Evolutionary conservation across 2,329 filamentous ascomycete genomes (phyloP).

Genomic region (Conoideocrella luteorostrata): DNA sequence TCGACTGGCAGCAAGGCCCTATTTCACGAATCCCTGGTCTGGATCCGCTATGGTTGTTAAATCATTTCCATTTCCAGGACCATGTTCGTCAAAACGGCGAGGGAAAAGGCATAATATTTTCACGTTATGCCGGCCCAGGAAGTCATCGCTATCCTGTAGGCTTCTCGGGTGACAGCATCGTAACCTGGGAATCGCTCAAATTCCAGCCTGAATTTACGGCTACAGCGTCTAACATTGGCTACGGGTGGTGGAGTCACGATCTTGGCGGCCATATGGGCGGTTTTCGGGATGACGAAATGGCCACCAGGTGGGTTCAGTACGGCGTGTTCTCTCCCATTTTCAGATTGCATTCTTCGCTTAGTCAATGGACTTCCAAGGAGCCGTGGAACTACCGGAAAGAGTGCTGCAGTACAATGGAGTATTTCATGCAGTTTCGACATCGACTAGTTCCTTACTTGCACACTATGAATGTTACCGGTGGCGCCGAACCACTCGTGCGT

Average conservation of each 20-base stretch:
- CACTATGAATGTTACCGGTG: conserved; percentile 44
- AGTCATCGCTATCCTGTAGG: conserved; percentile 59
- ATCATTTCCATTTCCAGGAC: conserved; percentile 58
- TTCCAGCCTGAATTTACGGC: conserved; percentile 63
- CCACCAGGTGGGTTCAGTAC: conserved; percentile 55
- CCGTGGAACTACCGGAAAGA: conserved; percentile 46
- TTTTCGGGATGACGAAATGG: conserved; percentile 50
- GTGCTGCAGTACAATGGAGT: conserved; percentile 37
- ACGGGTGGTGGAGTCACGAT: conserved; percentile 64
- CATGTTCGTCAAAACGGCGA: conserved; percentile 29
- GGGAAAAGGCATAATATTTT: conserved; percentile 47
- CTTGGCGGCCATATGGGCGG: conserved; percentile 58
- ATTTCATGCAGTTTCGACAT: conserved; percentile 48
- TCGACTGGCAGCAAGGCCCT: conserved; percentile 60
- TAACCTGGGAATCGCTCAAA: conserved; percentile 53
- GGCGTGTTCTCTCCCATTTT: conserved; percentile 56
- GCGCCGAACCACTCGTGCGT: conserved; percentile 46
- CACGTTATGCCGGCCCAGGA: conserved; percentile 54
- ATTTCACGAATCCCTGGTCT: conserved; percentile 48
- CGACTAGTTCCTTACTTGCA: conserved; percentile 54
- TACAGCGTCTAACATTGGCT: conserved; percentile 60
- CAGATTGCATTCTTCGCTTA: conserved; percentile 52
- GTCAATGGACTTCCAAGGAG: conserved; percentile 52
- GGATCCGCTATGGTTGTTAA: conserved; percentile 58
- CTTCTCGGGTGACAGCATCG: conserved; percentile 55